A percentile compares a stretch with the other conserved stretches of the same genome.
phyloP scores from a whole-genome alignment of 805 yeast genomes.

The Ogataea parapolymorpha region DNA sequence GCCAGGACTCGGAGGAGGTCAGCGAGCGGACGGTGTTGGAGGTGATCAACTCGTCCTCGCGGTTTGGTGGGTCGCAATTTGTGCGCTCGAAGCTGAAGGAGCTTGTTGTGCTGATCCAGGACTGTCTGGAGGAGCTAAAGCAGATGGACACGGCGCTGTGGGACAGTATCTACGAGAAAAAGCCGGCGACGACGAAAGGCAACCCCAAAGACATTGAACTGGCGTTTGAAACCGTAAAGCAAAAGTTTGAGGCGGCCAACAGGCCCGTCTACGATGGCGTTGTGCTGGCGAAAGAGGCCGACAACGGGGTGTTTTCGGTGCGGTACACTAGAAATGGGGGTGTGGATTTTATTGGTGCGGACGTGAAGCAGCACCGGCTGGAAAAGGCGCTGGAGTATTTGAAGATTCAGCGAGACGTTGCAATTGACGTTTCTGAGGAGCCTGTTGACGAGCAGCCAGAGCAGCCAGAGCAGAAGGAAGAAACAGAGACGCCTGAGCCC shows the following conservation, averaged over 20 bases:
- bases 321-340: slow-evolving; percentile 20
- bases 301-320: slow-evolving; percentile 18
- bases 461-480: background rate
- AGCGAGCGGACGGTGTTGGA: slow-evolving; percentile 52
- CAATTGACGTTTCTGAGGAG: slow-evolving; percentile 9
- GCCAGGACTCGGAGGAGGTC: slow-evolving; percentile 44
- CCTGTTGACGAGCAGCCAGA: background rate
- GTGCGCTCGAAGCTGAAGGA: slow-evolving; percentile 56
- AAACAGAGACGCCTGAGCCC: slow-evolving; percentile 20
- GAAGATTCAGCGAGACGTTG: slow-evolving; percentile 16
- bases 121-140: slow-evolving; percentile 34
- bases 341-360: slow-evolving; percentile 8
- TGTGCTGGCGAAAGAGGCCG: background rate
- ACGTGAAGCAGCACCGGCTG: slow-evolving; percentile 18
- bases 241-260: slow-evolving; percentile 15
- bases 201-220: slow-evolving; percentile 13
- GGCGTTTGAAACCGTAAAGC: slow-evolving; percentile 24
- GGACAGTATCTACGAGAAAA: slow-evolving; percentile 27
- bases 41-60: slow-evolving; percentile 43
- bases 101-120: slow-evolving; percentile 55
- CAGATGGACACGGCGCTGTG: slow-evolving; percentile 37
- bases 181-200: slow-evolving; percentile 21
- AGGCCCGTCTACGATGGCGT: background rate
- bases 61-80: slow-evolving; percentile 36
- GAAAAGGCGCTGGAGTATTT: slow-evolving; percentile 16